Evolutionary conservation across 306 rosid species (phyloP).

Genomic region (Fagus sylvatica): DNA sequence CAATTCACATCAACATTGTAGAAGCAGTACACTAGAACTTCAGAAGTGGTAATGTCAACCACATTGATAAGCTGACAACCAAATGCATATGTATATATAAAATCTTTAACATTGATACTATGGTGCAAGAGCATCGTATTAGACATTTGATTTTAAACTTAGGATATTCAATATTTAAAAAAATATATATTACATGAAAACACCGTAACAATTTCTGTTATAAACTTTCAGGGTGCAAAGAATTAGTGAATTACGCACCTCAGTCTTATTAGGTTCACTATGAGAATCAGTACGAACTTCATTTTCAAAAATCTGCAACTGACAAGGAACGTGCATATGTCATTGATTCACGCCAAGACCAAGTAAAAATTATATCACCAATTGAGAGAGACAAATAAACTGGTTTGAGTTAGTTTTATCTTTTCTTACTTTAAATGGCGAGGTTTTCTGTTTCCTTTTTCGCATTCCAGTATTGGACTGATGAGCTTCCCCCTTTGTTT

Average conservation of each 20-base stretch:
- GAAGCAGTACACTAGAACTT: background rate
- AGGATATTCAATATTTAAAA: background rate
- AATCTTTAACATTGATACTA: background rate
- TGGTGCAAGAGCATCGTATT: background rate
- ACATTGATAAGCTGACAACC: too few relatives aligned
- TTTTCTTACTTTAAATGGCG: conserved; percentile 52
- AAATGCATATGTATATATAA: background rate
- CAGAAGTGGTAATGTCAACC: background rate
- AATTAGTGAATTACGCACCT: conserved; percentile 40
- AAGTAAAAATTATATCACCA: conserved; percentile 17
- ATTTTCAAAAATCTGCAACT: conserved; percentile 50
- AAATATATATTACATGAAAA: background rate
- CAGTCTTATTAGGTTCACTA: conserved; percentile 49
- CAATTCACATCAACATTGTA: background rate
- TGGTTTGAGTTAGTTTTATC: conserved; percentile 18
- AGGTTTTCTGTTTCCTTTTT: conserved; percentile 60
- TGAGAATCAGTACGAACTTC: conserved; percentile 48
- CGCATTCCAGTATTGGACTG: conserved; percentile 46
- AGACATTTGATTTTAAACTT: background rate
- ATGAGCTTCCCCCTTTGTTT: conserved; percentile 42
- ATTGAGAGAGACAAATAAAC: conserved; percentile 5
- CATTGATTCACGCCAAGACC: conserved; percentile 26
- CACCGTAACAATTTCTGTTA: background rate
- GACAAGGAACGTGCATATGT: conserved; percentile 33
- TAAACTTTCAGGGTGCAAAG: conserved; percentile 2